A percentile compares a stretch with the other conserved stretches of the same genome.
Evolutionary conservation across 1,284 basidiomycete genomes (phyloP).

Genomic region (Cutaneotrichosporon sp.): DNA sequence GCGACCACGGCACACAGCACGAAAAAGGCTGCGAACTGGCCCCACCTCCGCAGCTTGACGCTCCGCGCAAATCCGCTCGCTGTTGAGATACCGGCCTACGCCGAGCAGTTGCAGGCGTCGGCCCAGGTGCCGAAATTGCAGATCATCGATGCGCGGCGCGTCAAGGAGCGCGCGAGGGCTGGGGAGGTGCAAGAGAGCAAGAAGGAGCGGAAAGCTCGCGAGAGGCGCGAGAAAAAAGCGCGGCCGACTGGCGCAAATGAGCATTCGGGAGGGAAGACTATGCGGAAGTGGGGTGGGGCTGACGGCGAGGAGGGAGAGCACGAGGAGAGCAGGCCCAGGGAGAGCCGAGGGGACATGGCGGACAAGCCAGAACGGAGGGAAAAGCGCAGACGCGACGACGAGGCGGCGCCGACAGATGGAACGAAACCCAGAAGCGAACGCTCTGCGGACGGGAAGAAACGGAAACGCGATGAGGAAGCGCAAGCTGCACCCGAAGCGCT

Average conservation of each 20-base stretch:
- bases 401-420: not conserved
- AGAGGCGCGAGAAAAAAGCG: conserved; percentile 31
- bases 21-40: conserved; percentile 3
- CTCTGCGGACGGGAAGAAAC: not conserved
- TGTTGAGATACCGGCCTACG: conserved; percentile 31
- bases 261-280: conserved; percentile 15
- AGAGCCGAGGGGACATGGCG: not conserved
- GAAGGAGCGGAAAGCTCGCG: conserved; percentile 22
- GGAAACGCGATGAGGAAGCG: conserved; percentile 4
- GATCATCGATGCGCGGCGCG: conserved; percentile 44
- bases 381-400: not conserved
- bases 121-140: conserved; percentile 37
- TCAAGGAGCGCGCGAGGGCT: conserved; percentile 38
- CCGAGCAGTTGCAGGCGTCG: conserved; percentile 28
- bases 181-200: conserved; percentile 31
- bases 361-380: not conserved
- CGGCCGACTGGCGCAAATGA: conserved; percentile 37
- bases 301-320: conserved; percentile 2
- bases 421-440: too few species aligned
- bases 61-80: conserved; percentile 40
- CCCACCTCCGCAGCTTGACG: conserved; percentile 32
- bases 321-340: conserved; percentile 1
- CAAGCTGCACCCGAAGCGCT: too few species aligned
- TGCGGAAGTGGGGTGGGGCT: conserved; percentile 36
- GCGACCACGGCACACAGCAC: not conserved